Base-by-base conservation (phyloP, 768 basidiomycete genomes). In the Collybiopsis confluens region DNA sequence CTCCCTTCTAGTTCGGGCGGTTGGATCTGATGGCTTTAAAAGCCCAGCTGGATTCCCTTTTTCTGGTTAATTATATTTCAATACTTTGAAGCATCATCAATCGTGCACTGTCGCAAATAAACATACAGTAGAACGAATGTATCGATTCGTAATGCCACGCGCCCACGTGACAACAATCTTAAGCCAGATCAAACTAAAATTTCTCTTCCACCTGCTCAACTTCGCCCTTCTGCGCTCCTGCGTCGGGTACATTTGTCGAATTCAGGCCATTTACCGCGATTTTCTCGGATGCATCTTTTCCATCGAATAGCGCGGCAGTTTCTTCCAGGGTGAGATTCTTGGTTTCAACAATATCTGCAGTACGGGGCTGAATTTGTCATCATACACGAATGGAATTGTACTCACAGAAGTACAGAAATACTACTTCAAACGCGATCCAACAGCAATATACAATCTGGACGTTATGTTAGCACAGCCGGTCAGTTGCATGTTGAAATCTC, bases 241-340 rank as follows among this genome's bases (percentile, higher is more conserved):
- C 5, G 30, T 33, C 13, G 13, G 5, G 30, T 33, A 33, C 24
- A 27, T n/a, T n/a, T n/a, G n/a, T n/a, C n/a, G n/a, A n/a, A n/a
- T n/a, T n/a, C n/a, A 45, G 16, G 6, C 24, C 45, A 35, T 46
- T 46, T 35, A 26, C 45, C 11, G 45, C 20, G 21, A 73, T 68
- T 38, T 55, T 54, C n/a, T 65, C 53, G 35, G 70, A 42, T 18
- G 67, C 69, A 15, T 75, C 73, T 23, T 79, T 70, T 24, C 79
- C 80, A 58, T 83, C 81, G 67, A 82, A 82, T 45, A 82, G 60
- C 27, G 69, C 77, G 10, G 79, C 75, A 9, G 79, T 81, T 69
- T 82, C 80, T 61, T 82, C 80, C 55, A 82, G 67, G 6, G 77
- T 73, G 46, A 70, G 71, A 56, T 71, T 70, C 64, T 71, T 75